Evolutionary conservation across 2,329 filamentous ascomycete species (phyloP).

Genomic region (Lachnellula hyalina): DNA sequence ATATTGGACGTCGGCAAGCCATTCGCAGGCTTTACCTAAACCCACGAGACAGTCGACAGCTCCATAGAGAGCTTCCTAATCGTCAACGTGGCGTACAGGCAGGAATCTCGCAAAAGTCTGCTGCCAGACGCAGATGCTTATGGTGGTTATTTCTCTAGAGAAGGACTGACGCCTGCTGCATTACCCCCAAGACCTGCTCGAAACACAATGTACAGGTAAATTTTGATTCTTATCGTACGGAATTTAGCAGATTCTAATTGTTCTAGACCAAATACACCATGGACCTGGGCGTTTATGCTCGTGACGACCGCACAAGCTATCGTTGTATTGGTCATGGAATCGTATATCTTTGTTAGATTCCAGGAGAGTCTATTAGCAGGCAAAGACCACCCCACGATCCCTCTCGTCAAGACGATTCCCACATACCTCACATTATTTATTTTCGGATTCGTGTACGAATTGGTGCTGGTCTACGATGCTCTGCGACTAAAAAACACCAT

Average conservation of each 20-base stretch:
- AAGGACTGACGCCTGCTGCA: conserved; percentile 25
- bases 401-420: conserved; percentile 69
- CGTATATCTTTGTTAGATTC: conserved; percentile 89
- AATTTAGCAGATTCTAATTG: conserved; percentile 1
- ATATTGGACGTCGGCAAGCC: neutral
- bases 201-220: conserved; percentile 58
- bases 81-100: conserved; percentile 43
- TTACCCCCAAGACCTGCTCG: conserved; percentile 26
- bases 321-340: conserved; percentile 77
- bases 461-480: conserved; percentile 88
- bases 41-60: conserved; percentile 7
- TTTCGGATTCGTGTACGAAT: conserved; percentile 90
- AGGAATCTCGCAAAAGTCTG: conserved; percentile 42
- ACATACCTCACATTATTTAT: conserved; percentile 96
- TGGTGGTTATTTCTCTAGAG: conserved; percentile 31
- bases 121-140: conserved; percentile 35
- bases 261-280: conserved; percentile 62
- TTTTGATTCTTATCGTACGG: neutral
- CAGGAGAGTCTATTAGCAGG: conserved; percentile 54
- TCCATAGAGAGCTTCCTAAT: conserved; percentile 28
- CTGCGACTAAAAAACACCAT: conserved; percentile 95
- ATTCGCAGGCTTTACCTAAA: neutral
- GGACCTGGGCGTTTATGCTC: conserved; percentile 82
- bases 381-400: conserved; percentile 42
- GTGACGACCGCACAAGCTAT: conserved; percentile 71